Conservation (phyloP, 2,329 filamentous ascomycete genomes). For the Colletotrichum viniferum region DNA sequence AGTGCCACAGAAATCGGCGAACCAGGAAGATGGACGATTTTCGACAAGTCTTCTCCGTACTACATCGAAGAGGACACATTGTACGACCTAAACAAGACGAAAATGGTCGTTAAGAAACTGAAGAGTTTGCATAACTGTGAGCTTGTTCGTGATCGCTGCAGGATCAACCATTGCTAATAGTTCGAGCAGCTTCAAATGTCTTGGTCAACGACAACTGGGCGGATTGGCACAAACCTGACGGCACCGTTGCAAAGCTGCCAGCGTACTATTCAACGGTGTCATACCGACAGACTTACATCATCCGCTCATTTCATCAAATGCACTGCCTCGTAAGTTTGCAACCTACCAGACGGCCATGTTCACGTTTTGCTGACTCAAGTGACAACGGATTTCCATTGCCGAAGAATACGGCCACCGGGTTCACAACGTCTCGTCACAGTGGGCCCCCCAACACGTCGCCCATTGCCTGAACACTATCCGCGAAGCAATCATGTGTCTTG, state of each 20-base stretch:
- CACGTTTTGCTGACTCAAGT: neutral
- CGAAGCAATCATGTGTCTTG: conserved; percentile 6
- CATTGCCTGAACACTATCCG: conserved; percentile 3
- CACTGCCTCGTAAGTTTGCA: neutral
- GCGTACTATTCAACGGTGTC: conserved; percentile 6
- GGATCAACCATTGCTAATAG: neutral
- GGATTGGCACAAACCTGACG: conserved; percentile 5
- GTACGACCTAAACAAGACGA: neutral
- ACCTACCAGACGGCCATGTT: rapidly evolving
- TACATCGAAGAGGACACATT: conserved; percentile 7
- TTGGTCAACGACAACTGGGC: neutral
- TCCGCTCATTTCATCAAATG: conserved; percentile 13
- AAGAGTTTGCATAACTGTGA: conserved; percentile 6
- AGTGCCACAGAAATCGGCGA: neutral
- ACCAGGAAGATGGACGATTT: neutral
- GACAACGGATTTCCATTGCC: neutral
- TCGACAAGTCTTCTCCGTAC: neutral
- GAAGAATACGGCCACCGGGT: conserved; percentile 4
- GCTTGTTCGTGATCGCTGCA: neutral
- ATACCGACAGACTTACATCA: conserved; percentile 6
- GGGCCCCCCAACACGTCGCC: neutral
- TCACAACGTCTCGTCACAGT: conserved; percentile 1
- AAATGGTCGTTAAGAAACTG: neutral
- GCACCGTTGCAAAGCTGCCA: neutral
- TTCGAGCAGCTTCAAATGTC: neutral